phyloP scores from a whole-genome alignment of 2,329 filamentous ascomycete species.

The Epichloe festucae region DNA sequence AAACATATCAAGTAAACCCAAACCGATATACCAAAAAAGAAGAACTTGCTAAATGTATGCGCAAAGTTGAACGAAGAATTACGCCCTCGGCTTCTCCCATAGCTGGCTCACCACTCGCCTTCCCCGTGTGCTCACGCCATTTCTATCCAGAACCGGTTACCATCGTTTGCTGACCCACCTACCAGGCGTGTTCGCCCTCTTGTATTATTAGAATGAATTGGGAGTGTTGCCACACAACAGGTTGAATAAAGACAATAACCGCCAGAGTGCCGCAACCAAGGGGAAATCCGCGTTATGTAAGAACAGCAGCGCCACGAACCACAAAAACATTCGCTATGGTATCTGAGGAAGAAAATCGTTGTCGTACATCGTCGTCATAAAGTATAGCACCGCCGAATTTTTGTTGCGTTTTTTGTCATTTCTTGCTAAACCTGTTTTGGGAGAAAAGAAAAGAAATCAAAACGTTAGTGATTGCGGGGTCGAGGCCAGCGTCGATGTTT shows the following conservation, averaged over 20 bases:
- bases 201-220: not conserved
- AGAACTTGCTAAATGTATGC: not conserved
- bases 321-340: constrained; percentile 8
- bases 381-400: not conserved
- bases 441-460: not conserved
- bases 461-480: not conserved
- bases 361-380: constrained; percentile 6
- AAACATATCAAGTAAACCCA: not conserved
- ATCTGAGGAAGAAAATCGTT: constrained; percentile 5
- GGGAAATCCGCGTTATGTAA: constrained; percentile 1
- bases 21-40: not conserved
- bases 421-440: constrained; percentile 8
- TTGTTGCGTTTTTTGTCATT: constrained; percentile 3
- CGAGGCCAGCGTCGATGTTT: not conserved
- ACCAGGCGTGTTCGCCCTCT: not conserved
- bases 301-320: not conserved
- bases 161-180: not conserved
- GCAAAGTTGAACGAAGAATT: not conserved
- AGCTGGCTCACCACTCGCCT: not conserved
- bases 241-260: constrained; percentile 1
- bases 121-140: not conserved
- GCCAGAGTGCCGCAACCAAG: not conserved
- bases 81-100: not conserved
- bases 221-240: constrained; percentile 1
- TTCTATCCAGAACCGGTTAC: not conserved